Base-by-base conservation (phyloP, 257 asterid genomes). In the Thymus mandschuricus region DNA sequence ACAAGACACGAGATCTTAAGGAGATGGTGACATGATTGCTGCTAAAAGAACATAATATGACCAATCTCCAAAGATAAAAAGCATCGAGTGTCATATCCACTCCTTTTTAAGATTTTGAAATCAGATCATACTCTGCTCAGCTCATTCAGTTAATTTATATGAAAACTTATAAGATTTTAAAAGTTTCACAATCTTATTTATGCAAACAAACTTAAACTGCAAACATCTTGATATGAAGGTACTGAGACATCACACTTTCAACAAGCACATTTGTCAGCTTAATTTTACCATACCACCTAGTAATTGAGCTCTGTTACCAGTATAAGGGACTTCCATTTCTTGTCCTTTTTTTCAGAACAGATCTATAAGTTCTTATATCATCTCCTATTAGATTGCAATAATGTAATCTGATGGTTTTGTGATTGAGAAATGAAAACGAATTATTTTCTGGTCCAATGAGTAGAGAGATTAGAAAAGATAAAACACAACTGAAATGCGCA, bases 61-160 rank as follows among this genome's bases (percentile, higher is more conserved):
- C 48, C 28, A 12, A 43, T 46, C 38, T 43, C 15, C 60, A 60
- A n/a, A 60, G 66, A 6, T 13, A 8, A 27, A 49, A 63, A 15
- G 60, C 21, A 65, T 60, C 9, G 56, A 50, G 49, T 74, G 12
- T 70, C 54, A 69, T 38, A 72, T 60, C 11, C 52, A 44, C 50
- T 21, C 29, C 70, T 44, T 50, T 21, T 21, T 2, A 40, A 12
- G 60, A 60, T 51, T 71, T 71, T 30, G 49, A 28, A 28, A 65
- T 58, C 33, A 28, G 59, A 15, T 35, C 56, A 38, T 15, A 30
- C 15, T 44, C 55, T 5, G 8, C 58, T 65, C 74, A 28, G 27
- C 35, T 30, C 41, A 74, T 52, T 56, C 77, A 15, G 55, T 66
- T 34, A 38, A 38, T 38, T 38, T 38, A 7, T 4, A 3, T 38